Percentiles rank a stretch among this genome's conserved stretches.
Evolutionary conservation across 1,284 basidiomycete species (phyloP).

Genomic region (Neonothopanus nambi): DNA sequence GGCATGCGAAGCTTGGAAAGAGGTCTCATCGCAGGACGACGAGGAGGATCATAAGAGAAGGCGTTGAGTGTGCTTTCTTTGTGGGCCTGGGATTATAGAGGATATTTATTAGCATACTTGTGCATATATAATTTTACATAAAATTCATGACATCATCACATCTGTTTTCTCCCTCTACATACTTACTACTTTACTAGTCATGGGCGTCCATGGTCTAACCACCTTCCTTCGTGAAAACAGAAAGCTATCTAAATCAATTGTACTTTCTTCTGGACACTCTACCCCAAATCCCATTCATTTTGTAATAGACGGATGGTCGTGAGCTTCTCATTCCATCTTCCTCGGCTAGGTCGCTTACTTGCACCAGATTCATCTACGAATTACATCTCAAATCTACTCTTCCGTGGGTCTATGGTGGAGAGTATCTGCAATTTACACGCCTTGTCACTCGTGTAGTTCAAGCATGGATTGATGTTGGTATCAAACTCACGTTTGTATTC

Average conservation of each 20-base stretch:
- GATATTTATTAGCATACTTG: no score
- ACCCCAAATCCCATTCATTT: conserved; percentile 35
- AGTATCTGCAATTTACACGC: conserved; percentile 64
- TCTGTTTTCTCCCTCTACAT: not conserved
- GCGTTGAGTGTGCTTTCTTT: no score
- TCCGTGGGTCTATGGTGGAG: conserved; percentile 87
- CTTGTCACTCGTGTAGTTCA: conserved; percentile 56
- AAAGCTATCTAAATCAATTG: conserved; percentile 52
- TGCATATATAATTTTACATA: no score
- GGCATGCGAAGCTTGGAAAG: conserved; percentile 41
- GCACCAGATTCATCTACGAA: conserved; percentile 74
- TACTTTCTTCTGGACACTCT: conserved; percentile 32
- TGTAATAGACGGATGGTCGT: conserved; percentile 90
- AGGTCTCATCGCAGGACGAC: no score
- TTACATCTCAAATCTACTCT: conserved; percentile 63
- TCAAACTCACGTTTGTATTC: conserved; percentile 85
- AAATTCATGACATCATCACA: not conserved
- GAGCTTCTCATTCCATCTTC: conserved; percentile 39
- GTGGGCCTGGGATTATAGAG: no score
- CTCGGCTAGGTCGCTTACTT: conserved; percentile 16
- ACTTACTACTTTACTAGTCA: no score
- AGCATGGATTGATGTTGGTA: conserved; percentile 73
- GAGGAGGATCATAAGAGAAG: no score
- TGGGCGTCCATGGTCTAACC: conserved; percentile 84
- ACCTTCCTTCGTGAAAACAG: conserved; percentile 78